phyloP scores from a whole-genome alignment of 192 early-diverging fungal species.

The Rhizophagus prolifer region DNA sequence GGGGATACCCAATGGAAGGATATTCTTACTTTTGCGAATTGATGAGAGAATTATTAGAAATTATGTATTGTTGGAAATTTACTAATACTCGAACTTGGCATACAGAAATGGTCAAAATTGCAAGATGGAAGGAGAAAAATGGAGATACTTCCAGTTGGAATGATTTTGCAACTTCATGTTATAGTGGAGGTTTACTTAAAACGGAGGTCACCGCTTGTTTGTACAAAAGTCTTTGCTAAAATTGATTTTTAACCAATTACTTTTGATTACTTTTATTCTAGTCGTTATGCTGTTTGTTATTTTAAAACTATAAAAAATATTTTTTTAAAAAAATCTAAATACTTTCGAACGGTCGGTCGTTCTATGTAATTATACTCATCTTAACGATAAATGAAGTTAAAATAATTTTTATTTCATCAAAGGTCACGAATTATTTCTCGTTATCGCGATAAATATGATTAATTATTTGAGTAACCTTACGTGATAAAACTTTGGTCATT shows the following conservation, averaged over 20 bases:
- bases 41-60: constrained; percentile 8
- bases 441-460: too few relatives aligned
- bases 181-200: constrained; percentile 3
- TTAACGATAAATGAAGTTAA: too few relatives aligned
- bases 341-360: too few relatives aligned
- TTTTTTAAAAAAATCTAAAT: too few relatives aligned
- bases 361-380: too few relatives aligned
- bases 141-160: constrained; percentile 2
- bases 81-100: constrained; percentile 12
- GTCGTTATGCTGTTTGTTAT: too few relatives aligned
- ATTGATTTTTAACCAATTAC: neutral
- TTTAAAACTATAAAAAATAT: too few relatives aligned
- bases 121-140: neutral
- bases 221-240: constrained; percentile 12
- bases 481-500: too few relatives aligned
- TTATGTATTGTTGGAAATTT: constrained; percentile 30
- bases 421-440: too few relatives aligned
- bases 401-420: too few relatives aligned
- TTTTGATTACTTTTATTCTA: too few relatives aligned
- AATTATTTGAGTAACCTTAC: too few relatives aligned
- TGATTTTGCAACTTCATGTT: constrained; percentile 6
- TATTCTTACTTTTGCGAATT: constrained; percentile 1
- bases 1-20: constrained; percentile 20
- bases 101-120: constrained; percentile 24
- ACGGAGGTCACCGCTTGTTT: neutral